These are phyloP conservation scores for Thuidium tamariscinum DNA, from an alignment of 225 moss, liverwort and hornwort genomes.

Conservation along the genomic window DNA sequence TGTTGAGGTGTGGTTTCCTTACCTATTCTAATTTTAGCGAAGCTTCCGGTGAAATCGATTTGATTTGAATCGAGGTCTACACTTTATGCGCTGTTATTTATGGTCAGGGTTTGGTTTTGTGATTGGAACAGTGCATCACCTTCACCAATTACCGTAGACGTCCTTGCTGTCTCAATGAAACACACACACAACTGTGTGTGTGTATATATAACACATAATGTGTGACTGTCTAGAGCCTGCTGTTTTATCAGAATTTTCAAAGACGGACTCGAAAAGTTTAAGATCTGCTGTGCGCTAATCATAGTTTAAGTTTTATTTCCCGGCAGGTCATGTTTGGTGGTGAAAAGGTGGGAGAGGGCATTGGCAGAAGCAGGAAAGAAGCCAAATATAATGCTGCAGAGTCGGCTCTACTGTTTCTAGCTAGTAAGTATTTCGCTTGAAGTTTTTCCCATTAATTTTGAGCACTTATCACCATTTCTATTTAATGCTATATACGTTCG, in stretches of 20 bases:
- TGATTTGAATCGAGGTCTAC: neutral
- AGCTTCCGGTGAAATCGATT: neutral
- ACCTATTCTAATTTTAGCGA: neutral
- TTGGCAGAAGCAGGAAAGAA: conserved; percentile 77
- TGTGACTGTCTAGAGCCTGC: neutral
- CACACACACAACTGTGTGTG: neutral
- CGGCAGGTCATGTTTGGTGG: conserved; percentile 77
- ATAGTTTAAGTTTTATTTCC: neutral
- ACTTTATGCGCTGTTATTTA: neutral
- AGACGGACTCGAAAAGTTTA: neutral
- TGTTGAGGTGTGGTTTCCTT: conserved; percentile 30
- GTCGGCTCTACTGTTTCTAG: conserved; percentile 71
- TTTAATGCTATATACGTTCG: neutral
- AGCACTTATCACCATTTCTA: neutral
- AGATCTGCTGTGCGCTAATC: neutral
- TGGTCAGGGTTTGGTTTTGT: neutral
- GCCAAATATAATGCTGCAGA: conserved; percentile 82
- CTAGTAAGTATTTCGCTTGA: conserved; percentile 30
- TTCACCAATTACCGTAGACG: neutral
- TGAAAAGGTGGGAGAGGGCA: conserved; percentile 79
- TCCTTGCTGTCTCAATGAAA: neutral
- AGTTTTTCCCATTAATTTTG: neutral
- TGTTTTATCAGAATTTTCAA: neutral
- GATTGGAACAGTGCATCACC: neutral
- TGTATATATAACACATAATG: neutral